phyloP scores from a whole-genome alignment of 148 eudicot species.

The Spergularia bocconei region DNA sequence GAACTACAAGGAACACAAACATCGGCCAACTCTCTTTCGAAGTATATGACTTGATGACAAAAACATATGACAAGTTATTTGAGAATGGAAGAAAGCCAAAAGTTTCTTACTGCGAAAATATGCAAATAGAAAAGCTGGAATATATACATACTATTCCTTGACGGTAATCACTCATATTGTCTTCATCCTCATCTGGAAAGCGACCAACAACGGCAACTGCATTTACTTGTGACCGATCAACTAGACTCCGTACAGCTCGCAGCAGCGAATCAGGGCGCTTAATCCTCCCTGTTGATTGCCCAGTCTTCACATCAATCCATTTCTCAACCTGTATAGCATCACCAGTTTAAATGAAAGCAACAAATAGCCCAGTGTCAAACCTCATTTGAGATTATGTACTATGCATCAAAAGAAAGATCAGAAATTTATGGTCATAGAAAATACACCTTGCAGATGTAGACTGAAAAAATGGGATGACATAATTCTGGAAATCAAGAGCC shows the following conservation, averaged over 20 bases:
- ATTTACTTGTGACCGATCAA: conserved; percentile 55
- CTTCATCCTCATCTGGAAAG: conserved; percentile 82
- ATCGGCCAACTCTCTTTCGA: neutral
- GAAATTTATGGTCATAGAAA: neutral
- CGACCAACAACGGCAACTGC: conserved; percentile 92
- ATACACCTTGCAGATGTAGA: neutral
- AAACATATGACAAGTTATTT: neutral
- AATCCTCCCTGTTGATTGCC: conserved; percentile 87
- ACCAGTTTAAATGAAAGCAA: neutral
- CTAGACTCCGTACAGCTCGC: conserved; percentile 66
- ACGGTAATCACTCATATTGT: conserved; percentile 64
- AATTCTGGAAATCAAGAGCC: no score
- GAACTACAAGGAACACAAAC: neutral
- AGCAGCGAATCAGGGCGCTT: conserved; percentile 75
- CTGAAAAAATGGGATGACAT: no score
- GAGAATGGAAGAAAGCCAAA: neutral
- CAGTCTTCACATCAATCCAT: conserved; percentile 78
- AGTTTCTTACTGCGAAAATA: neutral
- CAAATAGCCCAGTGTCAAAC: neutral
- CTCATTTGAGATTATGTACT: neutral
- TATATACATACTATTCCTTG: conserved; percentile 67
- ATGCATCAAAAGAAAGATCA: neutral
- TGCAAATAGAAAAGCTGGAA: neutral
- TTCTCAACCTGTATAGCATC: conserved; percentile 59
- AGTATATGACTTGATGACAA: neutral